Evolutionary conservation across 768 basidiomycete genomes (phyloP), one percentile per base, ranked within the genome.

Genomic region (Strobilomyces echinocephalus): DNA sequence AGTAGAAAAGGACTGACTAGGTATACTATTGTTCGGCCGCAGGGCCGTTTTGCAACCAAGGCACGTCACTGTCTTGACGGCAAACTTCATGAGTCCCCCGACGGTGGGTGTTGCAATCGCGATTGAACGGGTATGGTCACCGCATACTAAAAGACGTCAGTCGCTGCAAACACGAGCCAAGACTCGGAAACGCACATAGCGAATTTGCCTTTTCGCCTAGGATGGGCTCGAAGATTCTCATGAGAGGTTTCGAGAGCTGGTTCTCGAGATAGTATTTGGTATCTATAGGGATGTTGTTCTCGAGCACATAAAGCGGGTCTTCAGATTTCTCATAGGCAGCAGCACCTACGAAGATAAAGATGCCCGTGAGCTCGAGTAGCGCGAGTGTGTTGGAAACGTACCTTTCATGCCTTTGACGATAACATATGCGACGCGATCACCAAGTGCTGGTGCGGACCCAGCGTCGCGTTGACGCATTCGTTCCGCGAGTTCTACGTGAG

Each of bases 271-370:
- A 99, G 69, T 99, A 97, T 64, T 90, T 87, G 6, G 97, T 98
- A 65, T 99, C 97, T 57, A 99, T 95, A 0, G 97, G 97, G 40
- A 99, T 82, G 68, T 93, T 99, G 70, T 99, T 93, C 70, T 99
- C 97, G 20, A 99, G 80, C 15, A 98, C 97, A 63, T 91, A 98
- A 49, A 99, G 78, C 0, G 97, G 97, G 62, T 98, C 97, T 67
- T 99, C 97, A 0, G 95, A 97, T 69, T 98, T 98, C 67, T 98
- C 95, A 61, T 97, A 99, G 15, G 95, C 97, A 15, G 94, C 93
- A 12, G 97, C 95, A 61, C 92, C 91, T 91, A n/a, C 1, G 14
- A 28, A 35, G 30, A 47, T 12, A 31, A 42, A 16, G 9, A 41
- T 40, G 3, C 3, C 2, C 12, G 28, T 58, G 14, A 53, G 36